phyloP scores from a whole-genome alignment of 1,284 basidiomycete species.

The Phellopilus nigrolimitatus region DNA sequence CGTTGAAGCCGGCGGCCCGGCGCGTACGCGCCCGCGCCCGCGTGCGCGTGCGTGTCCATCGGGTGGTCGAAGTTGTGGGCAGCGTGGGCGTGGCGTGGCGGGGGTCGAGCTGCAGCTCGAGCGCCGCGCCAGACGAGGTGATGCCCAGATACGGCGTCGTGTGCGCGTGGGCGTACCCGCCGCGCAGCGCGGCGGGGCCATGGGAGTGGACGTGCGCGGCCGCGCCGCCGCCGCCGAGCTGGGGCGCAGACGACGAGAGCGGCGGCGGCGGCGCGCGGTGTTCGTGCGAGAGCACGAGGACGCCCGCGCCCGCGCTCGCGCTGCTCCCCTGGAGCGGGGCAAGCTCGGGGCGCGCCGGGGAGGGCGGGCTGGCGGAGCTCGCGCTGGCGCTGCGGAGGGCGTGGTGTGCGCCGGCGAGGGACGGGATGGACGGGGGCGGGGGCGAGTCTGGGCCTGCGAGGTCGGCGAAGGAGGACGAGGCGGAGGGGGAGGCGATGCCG shows the following conservation, averaged over 20 bases:
- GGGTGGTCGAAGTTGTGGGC: too few relatives aligned
- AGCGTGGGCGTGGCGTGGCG: too few relatives aligned
- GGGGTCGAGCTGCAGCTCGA: too few relatives aligned
- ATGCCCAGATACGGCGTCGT: too few relatives aligned
- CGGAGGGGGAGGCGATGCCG: background rate
- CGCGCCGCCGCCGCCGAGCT: background rate
- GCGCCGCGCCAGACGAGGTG: too few relatives aligned
- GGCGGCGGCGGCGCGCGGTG: too few relatives aligned
- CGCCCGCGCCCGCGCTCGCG: too few relatives aligned
- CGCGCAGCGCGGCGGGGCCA: background rate
- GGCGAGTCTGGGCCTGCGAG: background rate
- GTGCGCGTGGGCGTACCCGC: too few relatives aligned
- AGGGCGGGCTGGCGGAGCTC: background rate
- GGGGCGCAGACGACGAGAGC: too few relatives aligned
- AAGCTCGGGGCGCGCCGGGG: background rate
- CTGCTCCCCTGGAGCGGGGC: too few relatives aligned
- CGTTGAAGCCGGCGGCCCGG: constrained; percentile 2
- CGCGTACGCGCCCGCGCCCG: too few relatives aligned
- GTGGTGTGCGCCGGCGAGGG: background rate
- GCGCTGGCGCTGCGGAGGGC: background rate
- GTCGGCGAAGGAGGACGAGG: background rate
- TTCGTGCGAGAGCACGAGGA: too few relatives aligned
- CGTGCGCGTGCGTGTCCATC: constrained; percentile 5
- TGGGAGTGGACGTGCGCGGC: background rate
- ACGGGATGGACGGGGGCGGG: background rate